These are phyloP conservation scores for Hymenoscyphus repandus DNA, from an alignment of 2,329 filamentous ascomycete species.

Conservation along the genomic window DNA sequence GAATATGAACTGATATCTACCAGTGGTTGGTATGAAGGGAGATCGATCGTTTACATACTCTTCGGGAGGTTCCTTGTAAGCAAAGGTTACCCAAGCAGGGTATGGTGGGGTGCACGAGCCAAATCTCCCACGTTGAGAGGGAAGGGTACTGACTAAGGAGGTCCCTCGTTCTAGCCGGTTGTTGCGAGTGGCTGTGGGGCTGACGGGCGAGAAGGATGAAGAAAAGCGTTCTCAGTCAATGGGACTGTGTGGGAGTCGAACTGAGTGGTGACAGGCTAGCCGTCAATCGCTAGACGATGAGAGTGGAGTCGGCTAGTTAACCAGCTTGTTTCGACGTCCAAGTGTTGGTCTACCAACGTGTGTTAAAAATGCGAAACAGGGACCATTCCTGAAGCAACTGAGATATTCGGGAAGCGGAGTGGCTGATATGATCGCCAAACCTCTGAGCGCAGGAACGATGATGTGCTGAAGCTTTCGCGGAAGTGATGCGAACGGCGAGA, in stretches of 20 bases:
- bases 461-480: constrained; percentile 1
- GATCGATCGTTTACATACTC: constrained; percentile 28
- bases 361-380: constrained; percentile 28
- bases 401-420: constrained; percentile 10
- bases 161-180: constrained; percentile 16
- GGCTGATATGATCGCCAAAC: constrained; percentile 17
- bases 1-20: constrained; percentile 17
- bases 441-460: constrained; percentile 16
- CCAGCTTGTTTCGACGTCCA: constrained; percentile 30
- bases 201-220: constrained; percentile 16
- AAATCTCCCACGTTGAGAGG: constrained; percentile 18
- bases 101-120: constrained; percentile 26
- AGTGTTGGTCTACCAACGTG: constrained; percentile 19
- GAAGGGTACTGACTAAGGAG: constrained; percentile 17
- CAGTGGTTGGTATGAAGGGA: constrained; percentile 15
- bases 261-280: constrained; percentile 16
- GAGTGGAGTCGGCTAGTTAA: constrained; percentile 20
- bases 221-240: constrained; percentile 16
- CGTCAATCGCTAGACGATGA: constrained; percentile 16
- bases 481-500: background rate
- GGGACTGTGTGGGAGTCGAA: constrained; percentile 3
- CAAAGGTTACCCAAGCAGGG: constrained; percentile 21
- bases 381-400: constrained; percentile 26
- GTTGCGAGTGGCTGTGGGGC: constrained; percentile 25
- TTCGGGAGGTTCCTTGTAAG: constrained; percentile 17